Evolutionary conservation across 345 rosid species (phyloP), one percentile per base, ranked within the genome.

Genomic region (Salix koriyanagi): DNA sequence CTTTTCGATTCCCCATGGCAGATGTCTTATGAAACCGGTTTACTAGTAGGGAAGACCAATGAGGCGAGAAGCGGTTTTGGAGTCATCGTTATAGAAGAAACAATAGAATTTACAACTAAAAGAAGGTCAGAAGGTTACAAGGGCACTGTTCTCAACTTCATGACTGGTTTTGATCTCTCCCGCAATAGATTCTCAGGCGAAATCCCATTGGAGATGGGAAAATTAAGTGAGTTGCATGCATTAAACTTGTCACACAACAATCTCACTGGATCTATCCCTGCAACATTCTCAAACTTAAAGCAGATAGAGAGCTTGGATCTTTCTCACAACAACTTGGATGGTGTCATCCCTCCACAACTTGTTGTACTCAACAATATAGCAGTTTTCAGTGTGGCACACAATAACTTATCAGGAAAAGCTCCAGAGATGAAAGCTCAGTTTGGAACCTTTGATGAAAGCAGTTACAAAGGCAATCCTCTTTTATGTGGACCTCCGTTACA

Each of bases 171-270:
- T 28, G 30, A 28, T 28, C 30, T 28, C 30, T 28, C 30, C 30
- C 2, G 37, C 18, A 64, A 64, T 12, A 64, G 18, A 13, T 64
- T 64, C 67, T 21, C 34, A 13, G 67, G 67, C 14, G 37, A 64
- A 28, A 64, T 64, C 15, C 67, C 67, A 23, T 1, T 4, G 0
- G 67, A 28, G 12, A 23, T 64, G 18, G 67, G 67, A 64, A 64
- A 25, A 0, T 23, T 64, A 23, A 28, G 18, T 23, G 37, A 25
- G 18, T 4, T 64, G 5, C 67, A 13, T 23, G 39, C 75, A 2
- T 50, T 89, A 37, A 89, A 87, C 72, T 36, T 87, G 0, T 87
- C 90, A 21, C 74, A 77, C 50, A 89, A 87, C 9, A 64, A 58
- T 0, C 72, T 89, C 18, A 67, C 56, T 0, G 67, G 67, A 28